A percentile compares a stretch with the other conserved stretches of the same genome.
These are phyloP conservation scores for Taiwanofungus camphoratus DNA, from an alignment of 1,284 basidiomycete species.

Conservation along the genomic window DNA sequence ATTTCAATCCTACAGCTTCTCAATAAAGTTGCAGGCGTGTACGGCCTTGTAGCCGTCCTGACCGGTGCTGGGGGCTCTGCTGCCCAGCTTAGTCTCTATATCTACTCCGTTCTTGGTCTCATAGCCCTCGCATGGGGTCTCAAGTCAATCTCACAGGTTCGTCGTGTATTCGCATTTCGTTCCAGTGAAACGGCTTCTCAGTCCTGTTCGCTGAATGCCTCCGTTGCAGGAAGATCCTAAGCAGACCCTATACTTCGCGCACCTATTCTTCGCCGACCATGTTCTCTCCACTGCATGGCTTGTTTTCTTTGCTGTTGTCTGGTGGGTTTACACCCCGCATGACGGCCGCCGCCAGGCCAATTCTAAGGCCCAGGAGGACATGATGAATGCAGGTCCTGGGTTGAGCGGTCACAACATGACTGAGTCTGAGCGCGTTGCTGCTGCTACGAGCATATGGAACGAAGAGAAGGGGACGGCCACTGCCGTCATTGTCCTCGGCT, in stretches of 20 bases:
- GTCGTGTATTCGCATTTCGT: constrained; percentile 23
- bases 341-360: constrained; percentile 79
- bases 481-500: constrained; percentile 74
- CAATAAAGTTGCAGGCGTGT: constrained; percentile 98
- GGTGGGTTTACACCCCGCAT: constrained; percentile 90
- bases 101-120: constrained; percentile 86
- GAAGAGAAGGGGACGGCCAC: constrained; percentile 84
- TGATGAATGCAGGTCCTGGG: constrained; percentile 55
- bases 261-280: constrained; percentile 91
- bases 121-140: constrained; percentile 85
- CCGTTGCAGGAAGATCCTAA: constrained; percentile 77
- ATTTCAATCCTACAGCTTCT: constrained; percentile 54
- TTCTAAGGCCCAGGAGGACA: constrained; percentile 80
- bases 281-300: constrained; percentile 91
- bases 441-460: constrained; percentile 83
- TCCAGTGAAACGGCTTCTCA: too few relatives aligned
- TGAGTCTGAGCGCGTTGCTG: constrained; percentile 55
- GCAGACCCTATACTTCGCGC: constrained; percentile 84
- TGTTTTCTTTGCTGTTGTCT: constrained; percentile 80
- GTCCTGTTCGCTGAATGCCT: neutral
- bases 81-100: constrained; percentile 86
- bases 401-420: constrained; percentile 41
- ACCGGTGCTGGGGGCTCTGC: constrained; percentile 84
- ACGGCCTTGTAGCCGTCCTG: constrained; percentile 89
- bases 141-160: constrained; percentile 76